Evolutionary conservation across 768 basidiomycete genomes (phyloP), one percentile per base, ranked within the genome.

Genomic region (Leccinum subtestaceum): DNA sequence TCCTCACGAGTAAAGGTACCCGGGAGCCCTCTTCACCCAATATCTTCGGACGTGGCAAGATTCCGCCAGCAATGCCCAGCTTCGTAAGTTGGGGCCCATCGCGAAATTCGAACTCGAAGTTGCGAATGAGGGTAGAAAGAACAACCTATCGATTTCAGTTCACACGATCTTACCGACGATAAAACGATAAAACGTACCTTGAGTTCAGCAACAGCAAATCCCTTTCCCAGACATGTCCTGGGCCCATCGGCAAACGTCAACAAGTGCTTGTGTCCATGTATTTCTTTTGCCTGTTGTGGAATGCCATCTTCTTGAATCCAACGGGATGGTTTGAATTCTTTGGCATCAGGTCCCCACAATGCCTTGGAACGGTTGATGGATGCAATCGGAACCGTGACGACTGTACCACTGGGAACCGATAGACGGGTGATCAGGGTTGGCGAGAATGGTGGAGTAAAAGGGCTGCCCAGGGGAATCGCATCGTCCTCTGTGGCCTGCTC

Each of bases 341-440:
- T 77, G 1, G 85, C 80, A 57, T 84, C 80, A 0, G 76, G 67
- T 4, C 88, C 88, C 88, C 88, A 90, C 23, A 86, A 64, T 1
- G 69, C 73, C 57, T 76, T 76, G 31, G 81, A 80, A 11, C 75
- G 71, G 68, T 89, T 87, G 58, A 84, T 74, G 17, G 72, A 71
- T 4, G 70, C 61, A 19, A 85, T 77, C 1, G 82, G 78, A 1
- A 77, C 67, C 13, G 74, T 59, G n/a, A 88, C 66, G 2, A 69
- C 57, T 1, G 80, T 81, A 2, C 81, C 84, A 56, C 80, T 79
- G 7, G 76, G 73, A 36, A 88, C 68, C 17, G 73, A 55, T 49
- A 87, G 67, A 21, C 70, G 74, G 31, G 70, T 67, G 40, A 81
- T 69, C 2, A 38, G 0, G 60, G 56, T 52, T 73, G 65, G 0